Base-by-base conservation (phyloP, 2,329 filamentous ascomycete genomes). In the Diaporthe australafricana region DNA sequence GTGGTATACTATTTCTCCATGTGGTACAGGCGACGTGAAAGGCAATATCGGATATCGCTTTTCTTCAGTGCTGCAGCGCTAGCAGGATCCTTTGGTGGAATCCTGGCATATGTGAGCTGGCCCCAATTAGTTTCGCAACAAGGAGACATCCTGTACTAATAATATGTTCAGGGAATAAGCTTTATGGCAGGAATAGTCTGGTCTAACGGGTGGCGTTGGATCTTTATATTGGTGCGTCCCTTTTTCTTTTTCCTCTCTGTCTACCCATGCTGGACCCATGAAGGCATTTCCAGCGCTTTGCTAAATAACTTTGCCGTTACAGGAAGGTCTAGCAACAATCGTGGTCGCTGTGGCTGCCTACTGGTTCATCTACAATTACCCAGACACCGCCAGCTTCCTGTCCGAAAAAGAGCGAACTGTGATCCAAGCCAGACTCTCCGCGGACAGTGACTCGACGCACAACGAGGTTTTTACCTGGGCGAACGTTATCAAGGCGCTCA, bases 381-480 rank as follows among this genome's bases (percentile, higher is more conserved):
- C 90, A 0, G 83, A 85, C 42, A 91, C 86, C 0, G 88, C 90
- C 4, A 83, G 83, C 2, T 92, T 92, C 74, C 81, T 92, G 12
- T 85, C 82, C 0, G 82, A 87, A 9, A 81, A 81, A 5, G 89
- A 91, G 76, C 84, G 90, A 1, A 81, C 84, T 0, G 89, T 87
- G 70, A 87, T 94, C 62, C 86, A 89, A 27, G 84, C 87, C 12
- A 89, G 93, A 0, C 84, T 95, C 0, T 89, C 89, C 12, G 86
- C 87, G 6, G 92, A 95, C 75, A 91, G 88, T 74, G 92, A 95
- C 77, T 90, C 92, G 0, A 93, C 90, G 0, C 87, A 90, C 6
- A 83, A 91, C 60, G 93, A 96, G 75, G 78, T 82, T 0, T 95
- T 95, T 77, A 87, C 83, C 4, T 95, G 93, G 93, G 79, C 75